Conservation (phyloP, 1,139 yeast genomes). For the Pneumocystis wakefieldiae region DNA sequence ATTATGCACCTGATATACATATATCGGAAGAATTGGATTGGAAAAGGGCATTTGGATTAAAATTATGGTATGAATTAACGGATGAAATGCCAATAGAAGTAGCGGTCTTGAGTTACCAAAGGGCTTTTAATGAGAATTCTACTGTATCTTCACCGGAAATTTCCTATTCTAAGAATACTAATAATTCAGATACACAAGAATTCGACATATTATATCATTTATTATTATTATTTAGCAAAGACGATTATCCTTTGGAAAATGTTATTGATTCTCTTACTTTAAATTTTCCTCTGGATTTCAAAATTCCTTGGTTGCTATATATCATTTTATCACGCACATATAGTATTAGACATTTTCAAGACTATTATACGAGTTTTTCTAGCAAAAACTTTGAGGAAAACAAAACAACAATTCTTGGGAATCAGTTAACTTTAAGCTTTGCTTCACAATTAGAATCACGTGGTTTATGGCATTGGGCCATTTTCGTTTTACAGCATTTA, state of each 20-base stretch:
- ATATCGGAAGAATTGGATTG: slow-evolving; percentile 42
- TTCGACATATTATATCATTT: slow-evolving; percentile 24
- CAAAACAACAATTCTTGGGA: slow-evolving; percentile 23
- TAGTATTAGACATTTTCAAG: slow-evolving; percentile 12
- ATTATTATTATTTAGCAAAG: slow-evolving; percentile 30
- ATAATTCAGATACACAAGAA: not conserved
- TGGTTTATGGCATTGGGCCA: slow-evolving; percentile 44
- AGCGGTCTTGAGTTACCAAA: slow-evolving; percentile 23
- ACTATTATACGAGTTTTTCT: not conserved
- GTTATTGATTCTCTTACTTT: slow-evolving; percentile 13
- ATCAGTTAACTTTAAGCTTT: slow-evolving; percentile 35
- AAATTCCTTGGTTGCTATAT: slow-evolving; percentile 43
- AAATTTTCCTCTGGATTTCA: slow-evolving; percentile 20
- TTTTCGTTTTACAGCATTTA: slow-evolving; percentile 46
- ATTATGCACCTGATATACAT: slow-evolving; percentile 21
- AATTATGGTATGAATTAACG: slow-evolving; percentile 41
- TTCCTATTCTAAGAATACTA: slow-evolving; percentile 11
- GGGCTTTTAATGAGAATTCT: slow-evolving; percentile 17
- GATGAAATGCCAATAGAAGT: slow-evolving; percentile 22
- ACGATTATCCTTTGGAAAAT: slow-evolving; percentile 16
- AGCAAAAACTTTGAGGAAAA: slow-evolving; percentile 12
- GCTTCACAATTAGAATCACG: slow-evolving; percentile 38
- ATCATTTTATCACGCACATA: slow-evolving; percentile 30
- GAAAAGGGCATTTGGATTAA: slow-evolving; percentile 45
- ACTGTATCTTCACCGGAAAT: slow-evolving; percentile 17